Evolutionary conservation across 2,329 filamentous ascomycete genomes (phyloP), one percentile per base, ranked within the genome.

Genomic region (Verticillium longisporum): DNA sequence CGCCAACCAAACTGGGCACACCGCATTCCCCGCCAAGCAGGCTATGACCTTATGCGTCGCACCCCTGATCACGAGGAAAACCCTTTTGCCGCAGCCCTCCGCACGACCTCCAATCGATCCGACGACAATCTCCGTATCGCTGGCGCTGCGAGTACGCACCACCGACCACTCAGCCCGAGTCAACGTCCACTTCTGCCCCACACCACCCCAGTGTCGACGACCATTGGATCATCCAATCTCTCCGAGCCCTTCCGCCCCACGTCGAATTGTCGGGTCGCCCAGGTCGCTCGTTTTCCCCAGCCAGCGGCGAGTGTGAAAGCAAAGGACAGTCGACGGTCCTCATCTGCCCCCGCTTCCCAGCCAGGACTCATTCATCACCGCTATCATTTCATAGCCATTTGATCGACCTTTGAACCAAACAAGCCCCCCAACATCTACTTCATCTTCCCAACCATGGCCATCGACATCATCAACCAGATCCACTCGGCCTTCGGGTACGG

Each of bases 391-490:
- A 63, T 55, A 56, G 34, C 56, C 53, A 58, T 53, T 4, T 31
- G 26, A 31, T 18, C 45, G 26, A 18, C 21, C 53, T 34, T 60
- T 53, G 15, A 32, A 31, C 18, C 33, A 59, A 31, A 31, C 26
- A 31, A 31, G 26, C 18, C 18, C 2, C 26, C 26, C 33, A 59
- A 71, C 69, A 68, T 67, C 57, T 68, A 31, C 54, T 56, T 37
- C 60, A 57, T 56, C 34, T 26, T 53, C 58, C 26, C 61, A 62
- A 38, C 45, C 67, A 77, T 77, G 75, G 70, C 73, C 62, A 65
- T 75, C 67, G 68, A 72, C 37, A 67, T 74, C 61, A 62, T 70
- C 60, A 69, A 72, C 41, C 71, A 65, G 56, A 63, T 66, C 61
- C 60, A 66, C 38, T 55, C 65, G 14, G 61, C 66, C 55, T 62